Evolutionary conservation across 2,329 filamentous ascomycete genomes (phyloP).

Genomic region (Juglanconis sp.): DNA sequence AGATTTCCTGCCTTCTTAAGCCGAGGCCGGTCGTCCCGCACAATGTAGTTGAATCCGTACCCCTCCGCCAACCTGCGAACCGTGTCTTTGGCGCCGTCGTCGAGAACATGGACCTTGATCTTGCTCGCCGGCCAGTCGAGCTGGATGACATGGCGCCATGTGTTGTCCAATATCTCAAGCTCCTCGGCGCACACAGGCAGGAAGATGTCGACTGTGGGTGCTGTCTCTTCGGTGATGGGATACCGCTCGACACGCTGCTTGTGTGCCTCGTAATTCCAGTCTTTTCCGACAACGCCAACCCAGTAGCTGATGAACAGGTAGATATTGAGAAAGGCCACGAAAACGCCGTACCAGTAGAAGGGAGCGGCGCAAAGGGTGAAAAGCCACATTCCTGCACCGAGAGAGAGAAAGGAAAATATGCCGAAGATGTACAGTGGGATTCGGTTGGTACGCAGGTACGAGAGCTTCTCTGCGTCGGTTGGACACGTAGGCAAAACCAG

Average conservation of each 20-base stretch:
- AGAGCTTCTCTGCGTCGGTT: conserved; percentile 37
- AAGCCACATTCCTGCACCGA: conserved; percentile 42
- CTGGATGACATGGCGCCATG: conserved; percentile 30
- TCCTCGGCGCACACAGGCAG: conserved; percentile 40
- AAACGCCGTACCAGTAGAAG: conserved; percentile 37
- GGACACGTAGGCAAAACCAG: conserved; percentile 35
- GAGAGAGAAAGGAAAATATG: conserved; percentile 35
- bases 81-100: conserved; percentile 33
- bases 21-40: conserved; percentile 37
- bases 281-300: conserved; percentile 36
- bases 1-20: conserved; percentile 42
- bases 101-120: conserved; percentile 37
- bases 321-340: conserved; percentile 36
- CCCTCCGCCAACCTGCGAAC: conserved; percentile 29
- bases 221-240: conserved; percentile 31
- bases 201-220: conserved; percentile 38
- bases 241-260: conserved; percentile 27
- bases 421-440: conserved; percentile 38
- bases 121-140: conserved; percentile 35
- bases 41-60: conserved; percentile 37
- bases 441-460: conserved; percentile 37
- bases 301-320: conserved; percentile 39
- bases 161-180: conserved; percentile 36
- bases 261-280: conserved; percentile 36
- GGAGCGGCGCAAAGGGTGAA: conserved; percentile 34